These are phyloP conservation scores for Claviceps digitariae DNA, from an alignment of 2,329 filamentous ascomycete genomes.

Conservation along the genomic window DNA sequence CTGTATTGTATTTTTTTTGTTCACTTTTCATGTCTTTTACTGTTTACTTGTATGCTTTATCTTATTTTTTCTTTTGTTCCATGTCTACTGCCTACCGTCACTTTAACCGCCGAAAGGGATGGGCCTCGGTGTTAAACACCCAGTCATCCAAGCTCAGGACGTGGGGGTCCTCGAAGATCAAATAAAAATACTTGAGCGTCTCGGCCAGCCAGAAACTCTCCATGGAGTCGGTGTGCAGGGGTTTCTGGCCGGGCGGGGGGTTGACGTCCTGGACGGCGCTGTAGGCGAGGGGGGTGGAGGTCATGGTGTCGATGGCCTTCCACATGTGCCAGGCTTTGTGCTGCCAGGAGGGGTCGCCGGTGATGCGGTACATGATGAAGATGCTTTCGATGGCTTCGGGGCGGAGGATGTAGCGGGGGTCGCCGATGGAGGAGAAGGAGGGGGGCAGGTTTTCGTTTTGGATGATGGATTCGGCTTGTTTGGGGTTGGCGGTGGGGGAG, in stretches of 20 bases:
- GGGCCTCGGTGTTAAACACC: slow-evolving; percentile 45
- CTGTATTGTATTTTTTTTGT: too few species aligned
- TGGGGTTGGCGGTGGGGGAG: slow-evolving; percentile 12
- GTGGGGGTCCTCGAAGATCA: slow-evolving; percentile 54
- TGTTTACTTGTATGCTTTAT: too few species aligned
- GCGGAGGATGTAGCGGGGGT: slow-evolving; percentile 37
- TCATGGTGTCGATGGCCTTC: slow-evolving; percentile 30
- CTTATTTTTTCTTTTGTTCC: background rate
- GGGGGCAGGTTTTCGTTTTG: slow-evolving; percentile 24
- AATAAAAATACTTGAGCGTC: slow-evolving; percentile 63
- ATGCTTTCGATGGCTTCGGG: slow-evolving; percentile 41
- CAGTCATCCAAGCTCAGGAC: slow-evolving; percentile 54
- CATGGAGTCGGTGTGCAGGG: slow-evolving; percentile 43
- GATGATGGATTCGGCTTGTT: slow-evolving; percentile 14
- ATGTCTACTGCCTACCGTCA: too few species aligned
- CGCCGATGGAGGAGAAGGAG: slow-evolving; percentile 48
- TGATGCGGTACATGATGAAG: slow-evolving; percentile 40
- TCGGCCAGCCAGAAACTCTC: slow-evolving; percentile 59
- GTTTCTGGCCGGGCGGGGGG: slow-evolving; percentile 11
- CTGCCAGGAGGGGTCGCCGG: slow-evolving; percentile 27
- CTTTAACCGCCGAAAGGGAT: slow-evolving; percentile 24
- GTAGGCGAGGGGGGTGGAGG: slow-evolving; percentile 33
- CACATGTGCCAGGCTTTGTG: slow-evolving; percentile 44
- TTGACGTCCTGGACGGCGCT: slow-evolving; percentile 32
- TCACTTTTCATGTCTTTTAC: too few species aligned